phyloP scores from a whole-genome alignment of 2,329 filamentous ascomycete genomes.

The Microsporum ferrugineum region DNA sequence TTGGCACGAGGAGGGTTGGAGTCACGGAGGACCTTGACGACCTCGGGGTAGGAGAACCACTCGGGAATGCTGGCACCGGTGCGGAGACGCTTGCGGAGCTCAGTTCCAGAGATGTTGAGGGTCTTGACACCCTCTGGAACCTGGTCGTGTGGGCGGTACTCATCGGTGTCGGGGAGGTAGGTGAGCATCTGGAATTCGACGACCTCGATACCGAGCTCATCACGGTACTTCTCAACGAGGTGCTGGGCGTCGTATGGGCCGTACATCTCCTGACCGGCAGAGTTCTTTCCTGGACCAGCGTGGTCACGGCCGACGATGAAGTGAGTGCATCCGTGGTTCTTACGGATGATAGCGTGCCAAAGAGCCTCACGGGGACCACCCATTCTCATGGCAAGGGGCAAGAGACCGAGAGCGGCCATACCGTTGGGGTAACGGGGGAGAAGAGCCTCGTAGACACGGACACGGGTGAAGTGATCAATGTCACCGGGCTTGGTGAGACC shows the following conservation, averaged over 20 bases:
- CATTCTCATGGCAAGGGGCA: conserved; percentile 98
- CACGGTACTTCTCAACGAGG: conserved; percentile 89
- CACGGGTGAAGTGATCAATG: conserved; percentile 98
- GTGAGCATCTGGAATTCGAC: conserved; percentile 99
- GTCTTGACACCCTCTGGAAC: conserved; percentile 75
- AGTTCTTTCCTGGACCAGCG: conserved; percentile 96
- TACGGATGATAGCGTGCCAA: conserved; percentile 99
- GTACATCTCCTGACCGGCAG: conserved; percentile 92
- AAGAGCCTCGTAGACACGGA: conserved; percentile 95
- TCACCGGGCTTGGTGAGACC: conserved; percentile 98
- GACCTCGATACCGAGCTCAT: conserved; percentile 96
- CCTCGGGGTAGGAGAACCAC: conserved; percentile 99
- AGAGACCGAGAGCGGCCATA: conserved; percentile 91
- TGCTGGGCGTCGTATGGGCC: conserved; percentile 95
- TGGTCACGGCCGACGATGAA: conserved; percentile 99
- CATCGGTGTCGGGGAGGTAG: conserved; percentile 91
- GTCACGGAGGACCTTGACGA: conserved; percentile 90
- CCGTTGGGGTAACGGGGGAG: conserved; percentile 96
- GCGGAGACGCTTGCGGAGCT: conserved; percentile 82
- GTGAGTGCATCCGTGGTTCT: conserved; percentile 98
- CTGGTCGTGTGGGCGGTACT: conserved; percentile 89
- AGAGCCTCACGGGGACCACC: conserved; percentile 95
- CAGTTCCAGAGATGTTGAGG: conserved; percentile 74
- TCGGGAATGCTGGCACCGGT: conserved; percentile 91
- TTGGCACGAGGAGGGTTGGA: conserved; percentile 82